Percentiles rank a stretch among this genome's conserved stretches.
Conservation (phyloP, 139 green algal genomes). For the Chlorella vulgaris region DNA sequence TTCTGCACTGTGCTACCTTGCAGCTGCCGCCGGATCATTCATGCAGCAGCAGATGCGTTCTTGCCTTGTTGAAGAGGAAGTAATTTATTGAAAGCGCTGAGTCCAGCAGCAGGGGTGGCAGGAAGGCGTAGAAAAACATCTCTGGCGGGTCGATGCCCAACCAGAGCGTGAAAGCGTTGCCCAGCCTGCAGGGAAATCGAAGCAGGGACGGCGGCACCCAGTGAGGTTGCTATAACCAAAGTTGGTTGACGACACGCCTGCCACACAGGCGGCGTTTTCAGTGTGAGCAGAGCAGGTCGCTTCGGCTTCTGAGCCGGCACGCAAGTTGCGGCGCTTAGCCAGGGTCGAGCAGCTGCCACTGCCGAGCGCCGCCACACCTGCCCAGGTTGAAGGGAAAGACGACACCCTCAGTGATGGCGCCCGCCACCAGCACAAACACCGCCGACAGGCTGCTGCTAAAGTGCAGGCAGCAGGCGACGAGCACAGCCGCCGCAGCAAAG, state of each 20-base stretch:
- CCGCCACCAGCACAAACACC: conserved; percentile 46
- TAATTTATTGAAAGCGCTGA: conserved; percentile 72
- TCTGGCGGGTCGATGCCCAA: conserved; percentile 65
- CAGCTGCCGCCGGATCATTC: background rate
- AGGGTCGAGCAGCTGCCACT: too few relatives aligned
- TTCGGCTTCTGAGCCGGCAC: too few relatives aligned
- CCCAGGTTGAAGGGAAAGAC: conserved; percentile 50
- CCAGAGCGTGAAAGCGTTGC: conserved; percentile 38
- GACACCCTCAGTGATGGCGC: conserved; percentile 27
- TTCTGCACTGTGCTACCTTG: too few relatives aligned
- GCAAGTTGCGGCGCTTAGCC: too few relatives aligned
- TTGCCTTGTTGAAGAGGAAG: conserved; percentile 84
- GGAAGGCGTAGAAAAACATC: conserved; percentile 86
- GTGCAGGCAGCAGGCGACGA: conserved; percentile 40
- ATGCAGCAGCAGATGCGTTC: too few relatives aligned
- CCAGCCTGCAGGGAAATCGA: background rate
- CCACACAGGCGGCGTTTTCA: too few relatives aligned
- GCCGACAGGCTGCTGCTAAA: conserved; percentile 39
- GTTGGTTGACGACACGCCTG: too few relatives aligned
- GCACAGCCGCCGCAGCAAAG: conserved; percentile 39
- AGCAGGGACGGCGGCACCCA: background rate
- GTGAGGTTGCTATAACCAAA: too few relatives aligned
- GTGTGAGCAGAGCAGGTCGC: too few relatives aligned
- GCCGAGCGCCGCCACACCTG: conserved; percentile 10
- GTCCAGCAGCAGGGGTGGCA: conserved; percentile 67